Conservation (phyloP, 2,329 filamentous ascomycete species). For the Curvularia eragrostidis region DNA sequence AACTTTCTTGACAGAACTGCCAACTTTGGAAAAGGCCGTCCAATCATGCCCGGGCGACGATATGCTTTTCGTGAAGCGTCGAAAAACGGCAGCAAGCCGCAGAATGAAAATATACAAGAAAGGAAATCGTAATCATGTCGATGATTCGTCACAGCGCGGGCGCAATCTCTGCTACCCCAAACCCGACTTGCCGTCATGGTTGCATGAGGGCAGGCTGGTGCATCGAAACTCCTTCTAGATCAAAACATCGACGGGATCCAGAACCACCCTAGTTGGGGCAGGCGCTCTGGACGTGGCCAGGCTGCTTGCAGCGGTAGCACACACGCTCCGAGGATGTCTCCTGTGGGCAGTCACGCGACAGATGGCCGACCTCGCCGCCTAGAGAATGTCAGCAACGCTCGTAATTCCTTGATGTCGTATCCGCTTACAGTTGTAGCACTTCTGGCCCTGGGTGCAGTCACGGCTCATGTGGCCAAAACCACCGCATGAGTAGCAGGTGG, state of each 20-base stretch:
- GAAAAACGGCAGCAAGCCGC: constrained; percentile 49
- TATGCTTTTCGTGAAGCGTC: constrained; percentile 49
- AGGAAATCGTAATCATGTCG: constrained; percentile 48
- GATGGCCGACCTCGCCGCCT: constrained; percentile 87
- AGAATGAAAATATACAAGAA: constrained; percentile 51
- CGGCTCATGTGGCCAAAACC: constrained; percentile 97
- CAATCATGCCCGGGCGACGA: constrained; percentile 48
- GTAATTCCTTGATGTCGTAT: background rate
- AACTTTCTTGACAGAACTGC: constrained; percentile 44
- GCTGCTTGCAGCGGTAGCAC: constrained; percentile 94
- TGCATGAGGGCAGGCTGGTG: constrained; percentile 28
- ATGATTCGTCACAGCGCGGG: constrained; percentile 40
- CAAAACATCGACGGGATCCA: constrained; percentile 39
- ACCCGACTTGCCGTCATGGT: constrained; percentile 28
- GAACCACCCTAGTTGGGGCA: constrained; percentile 76
- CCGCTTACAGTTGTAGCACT: constrained; percentile 95
- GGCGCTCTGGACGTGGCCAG: constrained; percentile 89
- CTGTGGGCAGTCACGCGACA: constrained; percentile 94
- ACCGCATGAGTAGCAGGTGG: constrained; percentile 96
- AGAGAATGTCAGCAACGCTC: constrained; percentile 32
- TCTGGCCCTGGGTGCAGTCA: constrained; percentile 98
- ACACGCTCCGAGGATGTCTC: constrained; percentile 91
- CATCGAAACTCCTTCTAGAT: constrained; percentile 40
- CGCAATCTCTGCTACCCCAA: constrained; percentile 37
- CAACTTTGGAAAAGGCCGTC: constrained; percentile 45